These are phyloP conservation scores for Geosmithia morbida DNA, from an alignment of 2,329 filamentous ascomycete species.

Conservation along the genomic window DNA sequence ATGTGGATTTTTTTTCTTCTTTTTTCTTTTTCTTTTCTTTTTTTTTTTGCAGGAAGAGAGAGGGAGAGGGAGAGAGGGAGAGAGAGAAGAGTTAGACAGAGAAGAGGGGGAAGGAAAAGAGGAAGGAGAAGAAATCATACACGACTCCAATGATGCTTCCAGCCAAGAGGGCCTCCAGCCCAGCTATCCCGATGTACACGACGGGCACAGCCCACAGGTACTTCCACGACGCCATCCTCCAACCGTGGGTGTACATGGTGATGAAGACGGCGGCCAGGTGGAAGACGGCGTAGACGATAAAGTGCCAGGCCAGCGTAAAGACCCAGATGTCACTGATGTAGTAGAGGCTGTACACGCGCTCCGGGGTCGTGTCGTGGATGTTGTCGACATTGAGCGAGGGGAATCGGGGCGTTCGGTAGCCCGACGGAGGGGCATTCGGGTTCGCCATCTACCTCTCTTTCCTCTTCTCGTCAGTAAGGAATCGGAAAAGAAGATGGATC, in stretches of 20 bases:
- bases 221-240: constrained; percentile 39
- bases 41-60: no score
- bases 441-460: neutral
- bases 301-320: constrained; percentile 77
- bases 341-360: constrained; percentile 48
- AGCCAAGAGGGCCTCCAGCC: constrained; percentile 61
- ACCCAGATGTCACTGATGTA: constrained; percentile 67
- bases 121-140: constrained; percentile 30
- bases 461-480: neutral
- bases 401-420: constrained; percentile 57
- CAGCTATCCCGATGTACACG: constrained; percentile 56
- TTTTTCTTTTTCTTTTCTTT: no score
- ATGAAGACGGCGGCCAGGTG: constrained; percentile 59
- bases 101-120: neutral
- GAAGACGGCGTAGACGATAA: constrained; percentile 63
- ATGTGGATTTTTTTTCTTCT: no score
- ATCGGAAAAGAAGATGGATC: no score
- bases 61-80: no score
- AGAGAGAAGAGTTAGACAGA: neutral
- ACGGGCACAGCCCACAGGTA: constrained; percentile 60
- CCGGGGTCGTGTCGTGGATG: constrained; percentile 26
- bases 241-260: constrained; percentile 57
- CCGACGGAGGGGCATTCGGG: constrained; percentile 19
- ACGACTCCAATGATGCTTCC: constrained; percentile 71
- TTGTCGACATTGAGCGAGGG: constrained; percentile 68